Base-by-base conservation (phyloP, 345 rosid genomes). In the Citrus unshiu region DNA sequence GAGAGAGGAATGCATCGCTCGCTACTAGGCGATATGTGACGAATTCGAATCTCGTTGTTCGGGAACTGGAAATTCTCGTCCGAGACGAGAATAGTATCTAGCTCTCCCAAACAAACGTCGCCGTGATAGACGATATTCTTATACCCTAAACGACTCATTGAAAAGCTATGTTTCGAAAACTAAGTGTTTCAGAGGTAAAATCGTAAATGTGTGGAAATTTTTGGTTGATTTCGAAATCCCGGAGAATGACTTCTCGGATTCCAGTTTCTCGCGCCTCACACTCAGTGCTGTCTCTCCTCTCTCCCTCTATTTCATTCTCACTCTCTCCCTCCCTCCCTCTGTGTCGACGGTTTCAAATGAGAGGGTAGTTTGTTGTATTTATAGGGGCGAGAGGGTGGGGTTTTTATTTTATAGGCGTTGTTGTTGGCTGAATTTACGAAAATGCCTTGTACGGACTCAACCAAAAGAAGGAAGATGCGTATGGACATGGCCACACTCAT, bases 1-100 rank as follows among this genome's bases (percentile, higher is more conserved):
- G 99, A 90, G 35, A 94, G 97, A 40, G 99, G 98, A 83, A 93
- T 92, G 77, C 99, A 97, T 34, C 99, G 90, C 80, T 93, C 98
- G 76, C 98, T 90, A 19, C 66, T 77, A 1, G 87, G 90, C 39
- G 97, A 90, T 22, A 97, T 72, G 82, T 83, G 97, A 74, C 88
- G 97, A 89, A 94, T 93, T 74, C 97, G 95, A 73, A 93, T 93
- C 91, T 92, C 98, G 83, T 90, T 90, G 90, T 90, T 91, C 0
- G 98, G 99, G 82, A 94, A 97, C 70, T 87, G 89, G 84, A 94
- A 92, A 57, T 81, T 85, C 80, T 80, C 80, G 46, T 87, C 93
- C 39, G 84, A 78, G 0, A 85, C 89, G 35, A 90, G 91, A 77
- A 87, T 64, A 40, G 86, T 84, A 70, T 94, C 98, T 73, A 97